Evolutionary conservation across 306 rosid species (phyloP), one percentile per base, ranked within the genome.

Genomic region (Cucumis melo): DNA sequence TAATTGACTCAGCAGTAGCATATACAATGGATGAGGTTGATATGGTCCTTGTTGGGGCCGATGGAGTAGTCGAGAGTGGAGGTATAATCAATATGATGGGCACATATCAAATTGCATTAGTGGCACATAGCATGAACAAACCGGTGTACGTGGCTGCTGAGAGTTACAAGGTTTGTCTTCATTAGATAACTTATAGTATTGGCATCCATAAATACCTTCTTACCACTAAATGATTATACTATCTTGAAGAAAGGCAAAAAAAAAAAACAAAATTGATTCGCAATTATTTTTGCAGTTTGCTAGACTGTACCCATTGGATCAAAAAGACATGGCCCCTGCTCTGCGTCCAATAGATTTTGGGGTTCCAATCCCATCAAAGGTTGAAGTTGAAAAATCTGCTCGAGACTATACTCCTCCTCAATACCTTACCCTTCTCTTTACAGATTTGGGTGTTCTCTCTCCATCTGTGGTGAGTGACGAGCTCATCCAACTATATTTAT

Each of bases 71-170:
- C 77, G 98, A 91, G 82, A 94, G 96, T 79, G 97, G 98, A 36
- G 98, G 98, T 55, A 91, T 94, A 70, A 91, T 94, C 41, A 94
- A 91, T 88, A 90, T 91, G 98, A 90, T 91, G 96, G 98, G 98
- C 38, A 88, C 98, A 10, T 94, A 89, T 84, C 98, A 94, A 88
- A 91, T 90, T 80, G 95, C 97, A 8, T 71, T 91, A 79, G 95
- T 94, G 44, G 97, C 95, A 4, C 92, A 91, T 83, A 77, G 97
- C 85, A 89, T 91, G 97, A 84, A 83, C 83, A 91, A 94, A 74
- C 97, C 98, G 42, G 89, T 91, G 74, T 91, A 90, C 54, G 98
- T 91, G 77, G 98, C 97, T 62, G 98, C 97, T 54, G 98, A 94
- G 87, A 94, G 98, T 87, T 94, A 90, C 86, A 91, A 91, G 97